These are phyloP conservation scores for Pascua sp. DNA, from an alignment of 1,284 basidiomycete genomes.

Conservation along the genomic window DNA sequence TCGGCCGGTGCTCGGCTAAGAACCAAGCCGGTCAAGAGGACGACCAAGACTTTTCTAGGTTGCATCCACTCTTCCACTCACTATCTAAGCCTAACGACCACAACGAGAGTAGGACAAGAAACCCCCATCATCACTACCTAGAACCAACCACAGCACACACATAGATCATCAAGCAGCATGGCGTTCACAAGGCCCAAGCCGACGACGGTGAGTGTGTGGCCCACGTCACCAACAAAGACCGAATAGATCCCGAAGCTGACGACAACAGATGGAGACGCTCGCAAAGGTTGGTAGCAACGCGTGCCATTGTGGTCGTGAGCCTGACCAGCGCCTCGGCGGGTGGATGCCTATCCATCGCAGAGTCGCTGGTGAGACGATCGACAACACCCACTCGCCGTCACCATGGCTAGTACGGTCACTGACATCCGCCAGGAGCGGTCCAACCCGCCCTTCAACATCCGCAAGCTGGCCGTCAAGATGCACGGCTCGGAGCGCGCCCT, in stretches of 20 bases:
- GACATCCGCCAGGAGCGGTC: constrained; percentile 47
- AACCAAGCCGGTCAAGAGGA: no score
- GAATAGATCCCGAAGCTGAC: background rate
- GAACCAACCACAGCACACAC: no score
- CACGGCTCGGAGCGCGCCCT: constrained; percentile 47
- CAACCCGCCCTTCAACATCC: constrained; percentile 54
- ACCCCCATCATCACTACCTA: no score
- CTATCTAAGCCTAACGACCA: no score
- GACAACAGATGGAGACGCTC: constrained; percentile 46
- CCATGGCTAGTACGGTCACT: background rate
- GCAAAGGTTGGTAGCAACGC: constrained; percentile 33
- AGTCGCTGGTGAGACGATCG: background rate
- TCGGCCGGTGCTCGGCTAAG: no score
- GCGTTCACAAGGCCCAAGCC: constrained; percentile 48
- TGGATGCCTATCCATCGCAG: background rate
- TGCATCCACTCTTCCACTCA: no score
- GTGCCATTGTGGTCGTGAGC: no score
- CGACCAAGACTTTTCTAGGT: no score
- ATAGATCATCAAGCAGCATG: constrained; percentile 19
- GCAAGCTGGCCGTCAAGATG: constrained; percentile 47
- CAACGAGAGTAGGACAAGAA: no score
- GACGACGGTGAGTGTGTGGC: constrained; percentile 37
- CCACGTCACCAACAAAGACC: background rate
- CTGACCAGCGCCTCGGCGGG: background rate
- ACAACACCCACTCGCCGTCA: background rate